Conservation (phyloP, 129 eudicot genomes). For the Saposhnikovia divaricata region DNA sequence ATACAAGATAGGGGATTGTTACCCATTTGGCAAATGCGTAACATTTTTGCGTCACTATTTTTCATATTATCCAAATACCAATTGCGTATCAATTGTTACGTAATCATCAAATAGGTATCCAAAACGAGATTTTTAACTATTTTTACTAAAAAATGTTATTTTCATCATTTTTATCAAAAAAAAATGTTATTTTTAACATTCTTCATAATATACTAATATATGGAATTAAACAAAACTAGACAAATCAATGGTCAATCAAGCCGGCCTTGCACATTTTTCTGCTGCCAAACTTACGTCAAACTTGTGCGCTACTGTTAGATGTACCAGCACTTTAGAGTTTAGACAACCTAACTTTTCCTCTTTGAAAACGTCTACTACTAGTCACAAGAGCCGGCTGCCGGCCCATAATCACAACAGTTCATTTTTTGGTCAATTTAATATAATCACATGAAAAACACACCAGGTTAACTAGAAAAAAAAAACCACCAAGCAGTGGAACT, state of each 20-base stretch:
- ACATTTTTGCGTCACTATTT: too few species aligned
- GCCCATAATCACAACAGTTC: neutral
- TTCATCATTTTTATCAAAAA: too few species aligned
- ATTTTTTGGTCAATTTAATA: neutral
- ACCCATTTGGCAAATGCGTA: too few species aligned
- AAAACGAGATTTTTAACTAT: too few species aligned
- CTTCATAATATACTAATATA: too few species aligned
- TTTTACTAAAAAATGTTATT: too few species aligned
- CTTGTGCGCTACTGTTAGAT: neutral
- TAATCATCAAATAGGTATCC: too few species aligned
- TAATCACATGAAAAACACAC: neutral
- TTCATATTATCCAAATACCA: too few species aligned
- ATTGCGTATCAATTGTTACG: too few species aligned
- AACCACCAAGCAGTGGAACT: neutral
- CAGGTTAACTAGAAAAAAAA: neutral
- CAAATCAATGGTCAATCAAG: slow-evolving; percentile 7
- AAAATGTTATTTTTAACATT: too few species aligned
- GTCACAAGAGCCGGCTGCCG: neutral
- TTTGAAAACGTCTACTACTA: neutral
- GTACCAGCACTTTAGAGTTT: neutral
- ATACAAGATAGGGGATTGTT: too few species aligned
- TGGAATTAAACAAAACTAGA: neutral
- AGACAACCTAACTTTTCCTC: neutral
- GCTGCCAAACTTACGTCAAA: neutral
- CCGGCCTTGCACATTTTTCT: neutral